Evolutionary conservation across 2,329 filamentous ascomycete species (phyloP), one percentile per base, ranked within the genome.

Genomic region (Fusarium compactum): DNA sequence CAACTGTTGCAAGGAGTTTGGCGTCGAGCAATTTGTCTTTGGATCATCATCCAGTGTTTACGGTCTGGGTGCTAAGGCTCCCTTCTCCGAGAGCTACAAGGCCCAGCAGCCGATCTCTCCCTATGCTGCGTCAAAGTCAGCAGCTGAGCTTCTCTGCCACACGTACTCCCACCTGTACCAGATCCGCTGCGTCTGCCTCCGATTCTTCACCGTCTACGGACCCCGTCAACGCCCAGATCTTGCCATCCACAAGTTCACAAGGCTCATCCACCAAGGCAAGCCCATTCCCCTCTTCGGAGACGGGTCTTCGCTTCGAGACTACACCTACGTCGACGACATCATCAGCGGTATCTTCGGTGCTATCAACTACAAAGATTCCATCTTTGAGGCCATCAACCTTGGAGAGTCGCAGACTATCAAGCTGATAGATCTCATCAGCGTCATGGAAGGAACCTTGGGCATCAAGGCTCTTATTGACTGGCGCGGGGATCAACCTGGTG

Each of bases 141-240:
- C 61, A 2, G 61, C 41, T 0, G 61, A 64, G 6, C 24, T 64
- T 1, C 24, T 64, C 2, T 64, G 58, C 22, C 59, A 63, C 10
- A 64, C 61, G 11, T 64, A 55, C 25, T 43, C 61, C 9, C 61
- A 64, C 25, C 29, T 64, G 1, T 57, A 64, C 4, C 27, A 41
- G 5, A 64, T 63, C 8, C 61, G 61, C 6, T 64, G 61, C 25
- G 40, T 63, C 48, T 64, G 61, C 14, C 61, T 63, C 1, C 53
- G 61, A 5, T 63, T 64, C 29, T 63, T 64, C 18, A 64, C 61
- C 20, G 61, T 63, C 9, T 64, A 64, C 8, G 61, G 61, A 0
- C 61, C 58, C 2, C 61, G 61, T 4, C 48, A 64, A 22, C 61
- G 61, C 0, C 61, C 61, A 15, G 61, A 64, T 6, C 61, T 64